phyloP scores from a whole-genome alignment of 768 basidiomycete genomes.

The Tephrocybe sp. region DNA sequence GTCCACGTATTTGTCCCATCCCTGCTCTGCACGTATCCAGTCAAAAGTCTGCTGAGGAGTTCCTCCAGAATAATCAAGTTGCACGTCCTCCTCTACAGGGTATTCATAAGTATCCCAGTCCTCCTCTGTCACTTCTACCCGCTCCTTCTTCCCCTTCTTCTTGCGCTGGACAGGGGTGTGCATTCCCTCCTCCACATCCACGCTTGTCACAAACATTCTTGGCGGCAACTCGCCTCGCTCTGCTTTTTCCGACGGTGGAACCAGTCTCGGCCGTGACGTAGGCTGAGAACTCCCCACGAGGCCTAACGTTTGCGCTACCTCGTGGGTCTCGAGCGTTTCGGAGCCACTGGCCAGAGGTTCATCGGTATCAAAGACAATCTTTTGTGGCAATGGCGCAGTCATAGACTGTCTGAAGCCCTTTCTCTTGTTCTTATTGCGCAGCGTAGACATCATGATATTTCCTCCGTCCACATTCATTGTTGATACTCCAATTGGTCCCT shows the following conservation, averaged over 20 bases:
- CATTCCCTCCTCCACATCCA: slow-evolving; percentile 61
- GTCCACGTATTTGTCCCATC: slow-evolving; percentile 25
- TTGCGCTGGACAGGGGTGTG: slow-evolving; percentile 25
- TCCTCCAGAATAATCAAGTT: slow-evolving; percentile 7
- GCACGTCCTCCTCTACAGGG: slow-evolving; percentile 14
- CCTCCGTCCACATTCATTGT: slow-evolving; percentile 15
- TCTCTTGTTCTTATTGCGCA: slow-evolving; percentile 75
- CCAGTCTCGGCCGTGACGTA: slow-evolving; percentile 30
- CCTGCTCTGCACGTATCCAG: slow-evolving; percentile 31
- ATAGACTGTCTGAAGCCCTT: slow-evolving; percentile 61
- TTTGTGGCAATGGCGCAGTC: slow-evolving; percentile 35
- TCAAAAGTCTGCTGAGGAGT: slow-evolving; percentile 26
- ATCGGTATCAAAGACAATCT: slow-evolving; percentile 48
- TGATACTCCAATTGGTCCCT: not conserved
- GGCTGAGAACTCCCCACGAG: slow-evolving; percentile 5
- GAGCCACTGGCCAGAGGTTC: not conserved
- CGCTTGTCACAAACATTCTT: slow-evolving; percentile 68
- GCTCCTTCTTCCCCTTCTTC: slow-evolving; percentile 32
- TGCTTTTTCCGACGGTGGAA: slow-evolving; percentile 65
- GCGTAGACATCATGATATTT: slow-evolving; percentile 44
- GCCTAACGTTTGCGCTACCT: slow-evolving; percentile 1
- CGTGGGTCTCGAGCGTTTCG: not conserved
- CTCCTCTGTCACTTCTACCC: slow-evolving; percentile 11
- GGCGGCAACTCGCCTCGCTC: slow-evolving; percentile 47
- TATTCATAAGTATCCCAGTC: slow-evolving; percentile 9